Base-by-base conservation (phyloP, 345 rosid species). In the Zanthoxylum bungeanum region DNA sequence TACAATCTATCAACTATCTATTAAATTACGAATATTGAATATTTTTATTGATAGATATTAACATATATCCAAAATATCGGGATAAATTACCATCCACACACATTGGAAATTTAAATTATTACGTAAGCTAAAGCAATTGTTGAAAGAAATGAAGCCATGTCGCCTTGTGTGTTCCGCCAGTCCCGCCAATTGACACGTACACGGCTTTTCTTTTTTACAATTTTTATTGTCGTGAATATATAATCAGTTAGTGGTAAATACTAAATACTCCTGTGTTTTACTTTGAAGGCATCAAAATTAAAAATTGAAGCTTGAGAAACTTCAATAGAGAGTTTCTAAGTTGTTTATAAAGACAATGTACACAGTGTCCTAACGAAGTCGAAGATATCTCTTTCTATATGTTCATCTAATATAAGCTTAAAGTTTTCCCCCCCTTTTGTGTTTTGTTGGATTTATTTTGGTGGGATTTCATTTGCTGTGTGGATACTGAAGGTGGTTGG, bases 141-240 rank as follows among this genome's bases (percentile, higher is more conserved):
- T 63, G 39, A 34, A 44, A 42, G 8, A 60, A 14, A 9, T 17
- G 7, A 33, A 17, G n/a, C 33, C n/a, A 2, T 21, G 5, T 25
- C n/a, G n/a, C 57, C 27, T 60, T 40, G 67, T 52, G 73, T 9
- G 47, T 61, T 68, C 82, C 82, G 81, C 71, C 81, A 69, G 71
- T 77, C 68, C 72, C 80, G 76, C 75, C 79, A 70, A 7, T 39
- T 28, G 70, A 69, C 78, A 77, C 76, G 72, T 53, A 65, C 24
- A 4, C 59, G 50, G 8, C n/a, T 44, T 37, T 34, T 14, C 2
- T 1, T 46, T 50, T 42, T 4, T 9, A 46, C 55, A 46, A 46
- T 39, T 27, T n/a, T 65, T 19, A 31, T 51, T 21, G n/a, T 6
- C 33, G 53, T 37, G 3, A 0, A 7, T 60, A 39, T 11, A 17